Conservation (phyloP, 2,329 filamentous ascomycete genomes). For the Microsporum audouinii region DNA sequence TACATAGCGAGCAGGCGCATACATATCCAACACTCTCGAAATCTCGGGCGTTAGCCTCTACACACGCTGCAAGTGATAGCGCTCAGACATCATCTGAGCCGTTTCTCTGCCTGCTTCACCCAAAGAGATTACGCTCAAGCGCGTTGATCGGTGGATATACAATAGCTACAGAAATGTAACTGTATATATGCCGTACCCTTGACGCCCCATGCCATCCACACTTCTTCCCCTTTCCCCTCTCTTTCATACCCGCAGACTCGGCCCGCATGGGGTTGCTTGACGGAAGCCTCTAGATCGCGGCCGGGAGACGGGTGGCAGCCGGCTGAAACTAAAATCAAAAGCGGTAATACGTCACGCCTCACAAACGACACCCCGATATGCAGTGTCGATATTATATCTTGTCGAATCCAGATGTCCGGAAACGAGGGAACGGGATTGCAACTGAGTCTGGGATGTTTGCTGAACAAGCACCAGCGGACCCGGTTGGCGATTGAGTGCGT, state of each 20-base stretch:
- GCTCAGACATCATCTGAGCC: not conserved
- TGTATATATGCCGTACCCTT: not conserved
- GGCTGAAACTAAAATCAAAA: slow-evolving; percentile 3
- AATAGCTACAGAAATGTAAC: not conserved
- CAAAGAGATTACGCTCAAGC: not conserved
- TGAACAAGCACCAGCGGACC: not conserved
- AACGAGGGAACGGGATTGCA: not conserved
- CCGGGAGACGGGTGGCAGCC: not conserved
- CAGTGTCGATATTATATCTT: not conserved
- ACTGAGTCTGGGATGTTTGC: not conserved
- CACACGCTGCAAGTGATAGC: not conserved
- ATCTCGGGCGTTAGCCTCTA: not conserved
- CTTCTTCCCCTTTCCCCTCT: not conserved
- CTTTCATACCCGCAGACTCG: not conserved
- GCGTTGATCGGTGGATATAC: not conserved
- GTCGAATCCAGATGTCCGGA: not conserved
- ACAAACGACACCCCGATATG: not conserved
- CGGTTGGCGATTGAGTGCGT: not conserved
- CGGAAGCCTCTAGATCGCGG: not conserved
- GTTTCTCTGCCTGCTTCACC: not conserved
- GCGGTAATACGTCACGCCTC: not conserved
- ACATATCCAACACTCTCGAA: not conserved
- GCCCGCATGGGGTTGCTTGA: not conserved
- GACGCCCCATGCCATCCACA: not conserved
- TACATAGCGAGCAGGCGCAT: not conserved